Evolutionary conservation across 257 asterid species (phyloP), one percentile per base, ranked within the genome.

Genomic region (Rhazya stricta): DNA sequence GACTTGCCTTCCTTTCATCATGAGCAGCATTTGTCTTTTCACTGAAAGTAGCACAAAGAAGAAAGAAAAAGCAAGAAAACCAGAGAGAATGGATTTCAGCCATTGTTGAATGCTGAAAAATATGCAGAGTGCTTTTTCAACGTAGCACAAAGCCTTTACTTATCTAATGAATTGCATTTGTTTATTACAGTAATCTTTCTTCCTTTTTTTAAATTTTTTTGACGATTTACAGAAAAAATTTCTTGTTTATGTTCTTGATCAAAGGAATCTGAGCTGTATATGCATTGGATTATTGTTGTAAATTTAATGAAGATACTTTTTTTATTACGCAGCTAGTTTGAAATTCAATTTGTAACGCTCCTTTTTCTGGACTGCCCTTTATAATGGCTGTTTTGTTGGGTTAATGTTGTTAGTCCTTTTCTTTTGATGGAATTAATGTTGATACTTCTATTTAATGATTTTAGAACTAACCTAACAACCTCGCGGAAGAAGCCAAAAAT

Each of bases 1-100:
- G 39, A 66, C 43, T 48, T 43, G 46, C 43, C 46, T 71, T 71
- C 65, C 62, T 71, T 34, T 71, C 50, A 34, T 53, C 63, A 21
- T 71, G 12, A 30, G 30, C 29, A 29, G 48, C 65, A 53, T 32
- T 48, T 32, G 27, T 21, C 36, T 71, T 30, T 16, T 11, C n/a
- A 32, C 12, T 13, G 5, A 37, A 67, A 21, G 19, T 6, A 37
- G n/a, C 32, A n/a, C 1, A 23, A 57, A 37, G 34, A 41, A 48
- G 62, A 65, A 42, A 19, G 12, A 34, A 9, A 19, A 72, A 3
- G 67, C 16, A 76, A 23, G 32, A 68, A 68, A 76, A 68, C 37
- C 62, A 21, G 15, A 69, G 39, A 21, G 13, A 58, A 43, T 30
- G 11, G 15, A 57, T 29, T 56, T n/a, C 60, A 43, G 62, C 80